Percentiles rank a stretch among this genome's conserved stretches.
Evolutionary conservation across 2,329 filamentous ascomycete genomes (phyloP).

Genomic region (Arthrobotrys pseudoclavata): DNA sequence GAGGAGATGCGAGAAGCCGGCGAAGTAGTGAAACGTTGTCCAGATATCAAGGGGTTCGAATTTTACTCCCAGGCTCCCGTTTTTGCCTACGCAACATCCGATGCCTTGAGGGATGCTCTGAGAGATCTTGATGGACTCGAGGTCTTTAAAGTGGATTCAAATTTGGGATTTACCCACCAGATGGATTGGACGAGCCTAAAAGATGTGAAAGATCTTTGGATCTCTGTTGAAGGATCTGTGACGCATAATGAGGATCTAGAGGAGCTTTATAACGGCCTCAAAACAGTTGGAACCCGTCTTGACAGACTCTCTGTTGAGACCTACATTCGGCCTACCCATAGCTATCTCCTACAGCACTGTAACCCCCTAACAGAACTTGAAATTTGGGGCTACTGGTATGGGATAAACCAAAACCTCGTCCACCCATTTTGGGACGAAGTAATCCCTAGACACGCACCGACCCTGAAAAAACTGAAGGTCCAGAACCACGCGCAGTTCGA

Average conservation of each 20-base stretch:
- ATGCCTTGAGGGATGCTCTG: constrained; percentile 16
- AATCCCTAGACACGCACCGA: constrained; percentile 45
- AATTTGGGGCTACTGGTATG: constrained; percentile 44
- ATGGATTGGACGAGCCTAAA: constrained; percentile 41
- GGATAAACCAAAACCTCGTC: constrained; percentile 16
- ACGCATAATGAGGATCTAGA: constrained; percentile 41
- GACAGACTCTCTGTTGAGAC: constrained; percentile 34
- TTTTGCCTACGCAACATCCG: constrained; percentile 45
- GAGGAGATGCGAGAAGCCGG: constrained; percentile 39
- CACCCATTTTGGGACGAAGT: constrained; percentile 46
- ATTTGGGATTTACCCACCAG: constrained; percentile 50
- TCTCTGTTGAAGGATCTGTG: constrained; percentile 47
- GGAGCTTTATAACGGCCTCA: constrained; percentile 40
- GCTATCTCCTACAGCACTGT: constrained; percentile 24
- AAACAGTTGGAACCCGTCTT: constrained; percentile 16
- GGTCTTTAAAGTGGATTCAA: constrained; percentile 51
- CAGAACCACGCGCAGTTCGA: constrained; percentile 28
- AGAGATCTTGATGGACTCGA: constrained; percentile 29
- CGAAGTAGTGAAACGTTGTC: constrained; percentile 39
- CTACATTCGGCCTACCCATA: constrained; percentile 40
- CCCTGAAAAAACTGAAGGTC: constrained; percentile 15
- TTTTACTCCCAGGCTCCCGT: constrained; percentile 54
- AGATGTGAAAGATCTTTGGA: constrained; percentile 42
- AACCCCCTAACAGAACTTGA: constrained; percentile 27
- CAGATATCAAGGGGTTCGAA: constrained; percentile 47